These are phyloP conservation scores for Tubosaeta sp. DNA, from an alignment of 768 basidiomycete species.

Conservation along the genomic window DNA sequence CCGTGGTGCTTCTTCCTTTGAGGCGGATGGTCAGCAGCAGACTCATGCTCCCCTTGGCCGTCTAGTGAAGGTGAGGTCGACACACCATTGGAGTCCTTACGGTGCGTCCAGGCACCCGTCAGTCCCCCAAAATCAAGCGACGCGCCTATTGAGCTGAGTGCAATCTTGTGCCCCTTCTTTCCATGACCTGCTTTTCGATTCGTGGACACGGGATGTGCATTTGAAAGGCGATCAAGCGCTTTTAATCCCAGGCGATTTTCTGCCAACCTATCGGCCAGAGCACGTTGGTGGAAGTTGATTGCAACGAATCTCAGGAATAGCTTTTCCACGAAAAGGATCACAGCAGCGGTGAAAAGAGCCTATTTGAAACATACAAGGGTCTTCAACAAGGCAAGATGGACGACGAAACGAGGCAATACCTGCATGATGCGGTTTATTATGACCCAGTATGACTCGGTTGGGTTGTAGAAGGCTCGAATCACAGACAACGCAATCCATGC, in stretches of 20 bases:
- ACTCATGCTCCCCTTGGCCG: conserved; percentile 11
- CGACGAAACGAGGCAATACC: conserved; percentile 32
- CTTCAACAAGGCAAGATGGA: conserved; percentile 2
- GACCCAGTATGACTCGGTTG: conserved; percentile 63
- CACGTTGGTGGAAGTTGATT: conserved; percentile 75
- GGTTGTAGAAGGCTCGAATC: conserved; percentile 52
- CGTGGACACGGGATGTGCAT: conserved; percentile 45
- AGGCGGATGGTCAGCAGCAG: conserved; percentile 4
- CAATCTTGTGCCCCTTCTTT: conserved; percentile 45
- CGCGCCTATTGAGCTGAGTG: conserved; percentile 34
- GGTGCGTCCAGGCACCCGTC: conserved; percentile 9
- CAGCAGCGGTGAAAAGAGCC: conserved; percentile 41
- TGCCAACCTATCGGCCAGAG: conserved; percentile 65
- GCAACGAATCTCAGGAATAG: conserved; percentile 71
- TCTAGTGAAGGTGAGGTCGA: conserved; percentile 4
- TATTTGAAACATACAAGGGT: conserved; percentile 17
- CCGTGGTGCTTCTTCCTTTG: conserved; percentile 15
- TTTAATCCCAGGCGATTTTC: conserved; percentile 69
- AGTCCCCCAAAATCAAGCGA: conserved; percentile 32
- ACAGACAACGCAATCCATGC: conserved; percentile 71
- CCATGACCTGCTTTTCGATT: conserved; percentile 37
- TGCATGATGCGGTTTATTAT: conserved; percentile 69
- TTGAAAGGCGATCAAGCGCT: conserved; percentile 68
- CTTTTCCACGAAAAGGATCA: conserved; percentile 50
- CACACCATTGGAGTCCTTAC: conserved; percentile 9